These are phyloP conservation scores for Aspergillus neotritici DNA, from an alignment of 2,329 filamentous ascomycete genomes.

Conservation along the genomic window DNA sequence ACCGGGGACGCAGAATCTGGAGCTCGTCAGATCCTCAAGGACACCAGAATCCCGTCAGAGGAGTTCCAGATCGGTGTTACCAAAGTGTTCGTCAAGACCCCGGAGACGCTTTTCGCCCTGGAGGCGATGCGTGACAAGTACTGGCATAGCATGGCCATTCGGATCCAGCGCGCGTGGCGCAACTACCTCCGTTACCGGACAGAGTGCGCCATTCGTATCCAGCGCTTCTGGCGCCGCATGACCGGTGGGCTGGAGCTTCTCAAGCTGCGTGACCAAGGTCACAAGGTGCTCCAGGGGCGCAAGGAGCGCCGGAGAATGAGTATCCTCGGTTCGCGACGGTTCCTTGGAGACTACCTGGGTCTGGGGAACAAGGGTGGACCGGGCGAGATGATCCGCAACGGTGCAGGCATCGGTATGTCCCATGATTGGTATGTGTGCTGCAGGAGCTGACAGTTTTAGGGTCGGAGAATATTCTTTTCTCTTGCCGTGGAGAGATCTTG, in stretches of 20 bases:
- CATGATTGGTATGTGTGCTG: not conserved
- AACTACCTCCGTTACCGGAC: constrained; percentile 89
- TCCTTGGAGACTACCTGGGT: constrained; percentile 91
- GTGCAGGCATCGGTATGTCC: constrained; percentile 61
- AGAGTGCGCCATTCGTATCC: constrained; percentile 89
- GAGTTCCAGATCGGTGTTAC: constrained; percentile 97
- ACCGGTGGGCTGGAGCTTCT: constrained; percentile 84
- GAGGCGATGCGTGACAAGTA: constrained; percentile 97
- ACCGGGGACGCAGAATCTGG: constrained; percentile 80
- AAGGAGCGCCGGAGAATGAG: constrained; percentile 92
- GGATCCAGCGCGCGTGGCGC: constrained; percentile 95
- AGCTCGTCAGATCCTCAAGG: constrained; percentile 86
- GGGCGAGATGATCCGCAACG: constrained; percentile 72
- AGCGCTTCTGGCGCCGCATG: constrained; percentile 92
- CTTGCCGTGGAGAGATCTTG: constrained; percentile 81
- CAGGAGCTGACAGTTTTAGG: constrained; percentile 19
- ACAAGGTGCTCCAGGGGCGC: constrained; percentile 70
- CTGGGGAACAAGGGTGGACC: constrained; percentile 74
- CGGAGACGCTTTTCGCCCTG: constrained; percentile 90
- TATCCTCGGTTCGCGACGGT: constrained; percentile 82
- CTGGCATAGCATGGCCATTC: constrained; percentile 99
- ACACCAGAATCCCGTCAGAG: constrained; percentile 89
- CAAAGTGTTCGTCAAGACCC: constrained; percentile 97
- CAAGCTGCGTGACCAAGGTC: constrained; percentile 80
- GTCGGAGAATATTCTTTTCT: constrained; percentile 73